Evolutionary conservation across 164 flowering plant species (phyloP).

Genomic region (Kalanchoe fedtschenkoi): DNA sequence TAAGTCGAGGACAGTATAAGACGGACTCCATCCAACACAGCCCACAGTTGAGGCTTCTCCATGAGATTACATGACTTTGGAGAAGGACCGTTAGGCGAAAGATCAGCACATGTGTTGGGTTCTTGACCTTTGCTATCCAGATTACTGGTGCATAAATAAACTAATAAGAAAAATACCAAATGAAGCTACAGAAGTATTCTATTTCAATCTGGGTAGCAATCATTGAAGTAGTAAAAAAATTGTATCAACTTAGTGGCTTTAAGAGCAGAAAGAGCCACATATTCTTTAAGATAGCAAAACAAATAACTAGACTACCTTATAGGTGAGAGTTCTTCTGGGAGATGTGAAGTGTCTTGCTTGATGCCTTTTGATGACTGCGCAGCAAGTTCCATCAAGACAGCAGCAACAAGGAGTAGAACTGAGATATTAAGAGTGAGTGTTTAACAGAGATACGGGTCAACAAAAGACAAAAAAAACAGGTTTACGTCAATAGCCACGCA

Average conservation of each 20-base stretch:
- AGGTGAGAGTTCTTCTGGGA: slow-evolving; percentile 48
- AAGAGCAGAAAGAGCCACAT: not conserved
- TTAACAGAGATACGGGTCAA: not conserved
- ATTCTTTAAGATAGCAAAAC: not conserved
- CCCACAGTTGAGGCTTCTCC: slow-evolving; percentile 50
- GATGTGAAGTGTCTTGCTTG: slow-evolving; percentile 28
- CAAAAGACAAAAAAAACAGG: slow-evolving; percentile 2
- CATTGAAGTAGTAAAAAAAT: not conserved
- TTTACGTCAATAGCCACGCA: slow-evolving; percentile 23
- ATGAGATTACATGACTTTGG: slow-evolving; percentile 30
- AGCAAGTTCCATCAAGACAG: slow-evolving; percentile 86
- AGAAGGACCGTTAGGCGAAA: slow-evolving; percentile 27
- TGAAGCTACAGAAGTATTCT: not conserved
- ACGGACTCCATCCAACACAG: slow-evolving; percentile 68
- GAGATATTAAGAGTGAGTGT: slow-evolving; percentile 11
- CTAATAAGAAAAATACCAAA: slow-evolving; percentile 8
- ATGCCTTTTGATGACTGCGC: slow-evolving; percentile 84
- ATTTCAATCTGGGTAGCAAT: not conserved
- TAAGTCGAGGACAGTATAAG: slow-evolving; percentile 74
- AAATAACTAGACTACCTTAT: slow-evolving; percentile 34
- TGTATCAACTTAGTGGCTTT: not conserved
- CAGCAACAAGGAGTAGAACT: slow-evolving; percentile 82
- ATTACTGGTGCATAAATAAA: slow-evolving; percentile 30
- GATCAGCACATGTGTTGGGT: slow-evolving; percentile 14
- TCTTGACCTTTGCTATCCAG: slow-evolving; percentile 29